These are phyloP conservation scores for Erysimum cheiri DNA, from an alignment of 441 rosid species.

Conservation along the genomic window DNA sequence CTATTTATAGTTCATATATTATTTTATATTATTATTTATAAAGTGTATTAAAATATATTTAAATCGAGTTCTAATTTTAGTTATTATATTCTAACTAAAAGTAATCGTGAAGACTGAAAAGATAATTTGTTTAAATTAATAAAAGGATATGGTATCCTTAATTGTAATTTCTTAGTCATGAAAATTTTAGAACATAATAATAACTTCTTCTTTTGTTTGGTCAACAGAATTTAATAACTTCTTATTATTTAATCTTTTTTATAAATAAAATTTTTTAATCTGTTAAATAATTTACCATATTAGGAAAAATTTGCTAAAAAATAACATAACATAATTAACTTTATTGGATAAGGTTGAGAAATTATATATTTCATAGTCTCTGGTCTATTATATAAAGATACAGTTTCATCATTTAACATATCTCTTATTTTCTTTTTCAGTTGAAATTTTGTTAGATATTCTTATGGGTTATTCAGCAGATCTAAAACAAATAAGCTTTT, in stretches of 20 bases:
- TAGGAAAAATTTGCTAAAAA: neutral
- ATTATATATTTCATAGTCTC: neutral
- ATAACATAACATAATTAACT: neutral
- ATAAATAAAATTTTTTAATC: neutral
- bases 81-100: neutral
- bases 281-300: neutral
- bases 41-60: neutral
- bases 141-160: neutral
- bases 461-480: conserved; percentile 21
- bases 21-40: neutral
- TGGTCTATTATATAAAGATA: conserved; percentile 18
- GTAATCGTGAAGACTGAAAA: neutral
- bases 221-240: neutral
- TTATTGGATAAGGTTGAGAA: conserved; percentile 26
- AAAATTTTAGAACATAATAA: neutral
- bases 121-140: neutral
- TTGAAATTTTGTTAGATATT: neutral
- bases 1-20: neutral
- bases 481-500: conserved; percentile 14
- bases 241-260: neutral
- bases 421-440: no score
- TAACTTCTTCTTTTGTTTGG: neutral
- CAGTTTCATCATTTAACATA: conserved; percentile 8
- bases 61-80: neutral
- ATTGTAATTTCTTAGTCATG: conserved; percentile 7